Base-by-base conservation (phyloP, 1,139 yeast species). In the Arxiozyma bovina region DNA sequence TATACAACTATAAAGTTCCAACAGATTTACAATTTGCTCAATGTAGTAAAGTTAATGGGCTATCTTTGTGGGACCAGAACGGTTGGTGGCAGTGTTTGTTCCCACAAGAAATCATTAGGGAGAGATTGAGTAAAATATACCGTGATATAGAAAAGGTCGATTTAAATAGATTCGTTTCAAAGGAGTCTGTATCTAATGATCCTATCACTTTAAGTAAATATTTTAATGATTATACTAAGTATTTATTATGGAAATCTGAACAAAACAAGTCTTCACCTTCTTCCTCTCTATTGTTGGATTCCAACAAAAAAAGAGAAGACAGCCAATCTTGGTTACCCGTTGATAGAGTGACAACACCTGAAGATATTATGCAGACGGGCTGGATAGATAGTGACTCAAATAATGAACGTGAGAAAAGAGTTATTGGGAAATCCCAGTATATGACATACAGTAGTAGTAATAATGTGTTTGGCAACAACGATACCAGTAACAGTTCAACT, bases 11-110 rank as follows among this genome's bases (percentile, higher is more conserved):
- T 58, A 83, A 83, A 9, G 76, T 79, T 9, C 96, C 97, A 1
- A 75, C 84, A 0, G 72, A 78, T 1, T 71, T 78, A 52, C 78
- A 79, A 58, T 87, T 83, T 67, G 75, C 79, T 56, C 77, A 79
- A 48, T 90, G 97, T 68, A 64, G 77, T 63, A 78, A 78, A 40
- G 74, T 78, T 50, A 72, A 81, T 4, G 97, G 97, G 1, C 73
- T 78, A 20, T 79, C 88, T 0, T 82, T 83, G 9, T 90, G 96
- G 96, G 93, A 87, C 63, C 72, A 80, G 21, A 74, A 77, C 48
- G 96, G 96, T 0, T 78, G 82, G 68, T 90, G 96, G 96, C 78
- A 90, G 64, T 90, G 97, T 70, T 73, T 90, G 54, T 86, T 90
- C 71, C 96, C 96, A 34, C 76, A 77, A 56, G 67, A 77, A 21